These are phyloP conservation scores for Cavenderia fasciculata DNA, from an alignment of 78 protist genomes.

Conservation along the genomic window DNA sequence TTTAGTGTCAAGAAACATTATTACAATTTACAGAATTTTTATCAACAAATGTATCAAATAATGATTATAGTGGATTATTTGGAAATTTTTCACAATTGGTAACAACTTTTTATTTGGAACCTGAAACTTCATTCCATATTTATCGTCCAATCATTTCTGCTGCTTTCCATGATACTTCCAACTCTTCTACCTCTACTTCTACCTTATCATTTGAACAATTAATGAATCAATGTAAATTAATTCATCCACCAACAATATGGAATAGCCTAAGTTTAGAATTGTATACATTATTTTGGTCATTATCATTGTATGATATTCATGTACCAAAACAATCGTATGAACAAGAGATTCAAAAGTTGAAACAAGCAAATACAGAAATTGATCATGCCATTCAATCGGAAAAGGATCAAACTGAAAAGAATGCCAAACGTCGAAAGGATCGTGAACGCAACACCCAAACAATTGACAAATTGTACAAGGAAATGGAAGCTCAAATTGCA, in stretches of 20 bases:
- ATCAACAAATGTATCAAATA: not conserved
- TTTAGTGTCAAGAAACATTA: constrained; percentile 82
- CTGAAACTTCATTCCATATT: constrained; percentile 72
- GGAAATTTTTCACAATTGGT: constrained; percentile 3
- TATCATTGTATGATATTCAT: constrained; percentile 62
- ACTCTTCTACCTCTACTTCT: no score
- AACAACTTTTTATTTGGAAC: constrained; percentile 32
- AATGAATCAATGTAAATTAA: not conserved
- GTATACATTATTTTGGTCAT: constrained; percentile 52
- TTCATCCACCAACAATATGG: constrained; percentile 6
- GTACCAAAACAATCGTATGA: constrained; percentile 56
- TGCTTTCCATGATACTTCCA: no score
- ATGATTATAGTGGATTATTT: constrained; percentile 23
- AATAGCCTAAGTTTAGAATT: constrained; percentile 20
- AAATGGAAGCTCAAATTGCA: not conserved
- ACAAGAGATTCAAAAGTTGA: constrained; percentile 10
- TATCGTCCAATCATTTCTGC: constrained; percentile 4
- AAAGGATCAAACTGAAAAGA: not conserved
- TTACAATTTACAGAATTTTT: constrained; percentile 74
- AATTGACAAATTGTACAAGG: constrained; percentile 12
- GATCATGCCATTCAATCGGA: not conserved
- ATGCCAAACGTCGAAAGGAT: constrained; percentile 20
- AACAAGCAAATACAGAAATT: not conserved
- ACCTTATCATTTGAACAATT: constrained; percentile 6
- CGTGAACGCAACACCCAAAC: not conserved